phyloP scores from a whole-genome alignment of 768 basidiomycete genomes.

The Saitozyma sp. region DNA sequence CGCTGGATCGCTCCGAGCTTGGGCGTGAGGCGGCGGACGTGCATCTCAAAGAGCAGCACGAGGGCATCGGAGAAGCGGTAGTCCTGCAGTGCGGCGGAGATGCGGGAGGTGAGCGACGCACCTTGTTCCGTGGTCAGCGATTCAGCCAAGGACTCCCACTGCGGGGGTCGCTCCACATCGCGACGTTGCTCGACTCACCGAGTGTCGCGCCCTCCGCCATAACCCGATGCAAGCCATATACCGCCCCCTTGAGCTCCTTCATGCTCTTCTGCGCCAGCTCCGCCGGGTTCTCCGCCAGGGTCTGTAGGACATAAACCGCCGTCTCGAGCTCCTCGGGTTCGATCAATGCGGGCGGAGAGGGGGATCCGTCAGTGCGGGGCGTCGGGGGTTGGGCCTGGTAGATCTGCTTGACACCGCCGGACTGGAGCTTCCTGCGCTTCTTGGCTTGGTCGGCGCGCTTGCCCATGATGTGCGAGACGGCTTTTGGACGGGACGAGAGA shows the following conservation, averaged over 20 bases:
- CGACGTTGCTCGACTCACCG: constrained; percentile 12
- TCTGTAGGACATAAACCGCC: constrained; percentile 33
- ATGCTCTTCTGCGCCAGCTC: constrained; percentile 29
- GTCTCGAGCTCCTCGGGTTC: constrained; percentile 39
- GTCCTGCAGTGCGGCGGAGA: constrained; percentile 40
- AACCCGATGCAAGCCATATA: constrained; percentile 40
- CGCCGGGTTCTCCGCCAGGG: constrained; percentile 38
- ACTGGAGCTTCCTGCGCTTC: constrained; percentile 1
- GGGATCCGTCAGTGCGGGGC: constrained; percentile 7
- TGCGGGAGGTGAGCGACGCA: constrained; percentile 34
- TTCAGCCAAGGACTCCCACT: neutral
- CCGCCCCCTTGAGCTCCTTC: constrained; percentile 43
- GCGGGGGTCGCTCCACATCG: constrained; percentile 1
- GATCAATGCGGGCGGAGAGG: constrained; percentile 18
- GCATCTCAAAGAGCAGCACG: constrained; percentile 61
- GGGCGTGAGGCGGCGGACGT: constrained; percentile 56
- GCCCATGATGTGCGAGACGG: neutral
- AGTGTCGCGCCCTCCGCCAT: constrained; percentile 35
- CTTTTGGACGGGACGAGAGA: constrained; percentile 5
- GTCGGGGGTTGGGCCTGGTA: constrained; percentile 4
- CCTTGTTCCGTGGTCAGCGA: neutral
- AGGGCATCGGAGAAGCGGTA: constrained; percentile 59
- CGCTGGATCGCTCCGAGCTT: constrained; percentile 62
- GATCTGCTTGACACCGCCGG: neutral
- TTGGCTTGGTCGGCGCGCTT: constrained; percentile 8